Conservation (phyloP, 305 asterid genomes). For the Plantago lanceolata region DNA sequence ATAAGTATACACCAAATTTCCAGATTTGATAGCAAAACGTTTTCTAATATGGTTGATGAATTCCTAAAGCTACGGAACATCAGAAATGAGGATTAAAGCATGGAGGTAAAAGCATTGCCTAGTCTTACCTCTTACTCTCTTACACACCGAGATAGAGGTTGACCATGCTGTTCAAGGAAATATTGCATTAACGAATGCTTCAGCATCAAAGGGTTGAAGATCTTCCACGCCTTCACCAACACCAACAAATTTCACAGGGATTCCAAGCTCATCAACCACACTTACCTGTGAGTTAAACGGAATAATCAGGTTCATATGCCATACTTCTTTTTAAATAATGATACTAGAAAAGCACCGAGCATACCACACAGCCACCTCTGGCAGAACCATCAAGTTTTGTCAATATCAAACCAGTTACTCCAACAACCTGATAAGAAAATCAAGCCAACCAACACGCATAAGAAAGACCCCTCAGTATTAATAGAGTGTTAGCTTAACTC, state of each 20-base stretch:
- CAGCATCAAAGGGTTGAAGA: constrained; percentile 87
- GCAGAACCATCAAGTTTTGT: constrained; percentile 97
- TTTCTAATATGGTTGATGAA: neutral
- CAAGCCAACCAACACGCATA: constrained; percentile 9
- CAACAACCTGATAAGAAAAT: constrained; percentile 60
- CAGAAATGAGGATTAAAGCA: neutral
- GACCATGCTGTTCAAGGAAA: constrained; percentile 52
- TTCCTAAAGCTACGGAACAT: constrained; percentile 11
- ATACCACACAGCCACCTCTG: constrained; percentile 96
- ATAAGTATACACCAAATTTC: no score
- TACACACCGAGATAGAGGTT: constrained; percentile 1
- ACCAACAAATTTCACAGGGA: constrained; percentile 95
- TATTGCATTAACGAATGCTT: constrained; percentile 77
- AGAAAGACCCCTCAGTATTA: neutral
- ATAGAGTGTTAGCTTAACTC: neutral
- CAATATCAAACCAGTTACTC: constrained; percentile 85
- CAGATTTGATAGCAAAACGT: neutral
- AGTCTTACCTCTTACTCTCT: no score
- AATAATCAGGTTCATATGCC: neutral
- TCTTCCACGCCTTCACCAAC: constrained; percentile 88
- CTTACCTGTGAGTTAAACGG: constrained; percentile 53
- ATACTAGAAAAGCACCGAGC: constrained; percentile 13
- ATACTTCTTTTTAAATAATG: neutral
- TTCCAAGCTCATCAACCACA: constrained; percentile 92
- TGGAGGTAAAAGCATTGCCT: neutral